Evolutionary conservation across 495 filamentous ascomycete genomes (phyloP), one percentile per base, ranked within the genome.

Genomic region (Stereocaulon alpinum): DNA sequence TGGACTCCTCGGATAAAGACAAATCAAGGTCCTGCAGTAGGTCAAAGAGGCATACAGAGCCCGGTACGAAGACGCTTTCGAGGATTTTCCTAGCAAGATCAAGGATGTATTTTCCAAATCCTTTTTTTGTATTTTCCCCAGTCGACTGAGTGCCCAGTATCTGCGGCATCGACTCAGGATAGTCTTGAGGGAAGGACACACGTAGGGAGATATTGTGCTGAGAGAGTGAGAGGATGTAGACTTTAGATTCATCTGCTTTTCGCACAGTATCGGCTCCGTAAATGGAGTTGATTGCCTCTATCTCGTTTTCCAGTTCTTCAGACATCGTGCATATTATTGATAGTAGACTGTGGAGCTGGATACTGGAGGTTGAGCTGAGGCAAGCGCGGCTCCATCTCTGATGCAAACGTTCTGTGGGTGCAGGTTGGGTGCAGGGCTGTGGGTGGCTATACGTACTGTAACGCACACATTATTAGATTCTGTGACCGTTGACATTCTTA

Each of bases 231-330:
- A 87, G 73, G 57, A 83, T 68, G 59, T 79, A 82, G 29, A 75
- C 57, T 59, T 64, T 61, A 10, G 66, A 47, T 20, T 71, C 68
- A 3, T 61, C 6, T 17, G 68, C 65, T 17, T 69, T 71, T 7
- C 69, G 64, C 24, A 96, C 72, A 6, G 86, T 87, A 43, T 76
- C 72, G 17, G 82, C 78, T 24, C 85, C 87, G 73, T 94, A 98
- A 63, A 98, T 98, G 22, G 92, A 88, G 70, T 93, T 95, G 62
- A 98, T 88, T 52, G 88, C 89, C 66, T 86, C 85, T 17, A 92
- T 74, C 73, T 98, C 93, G 72, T 96, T 88, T 42, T 67, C 68
- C 24, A 96, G 82, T 40, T 92, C 88, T 76, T 91, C 75, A 56
- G 81, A 84, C 84, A 86, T 88, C 59, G 63, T 71, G 49, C 27